These are phyloP conservation scores for Aspergillus fructus DNA, from an alignment of 2,329 filamentous ascomycete genomes.

Conservation along the genomic window DNA sequence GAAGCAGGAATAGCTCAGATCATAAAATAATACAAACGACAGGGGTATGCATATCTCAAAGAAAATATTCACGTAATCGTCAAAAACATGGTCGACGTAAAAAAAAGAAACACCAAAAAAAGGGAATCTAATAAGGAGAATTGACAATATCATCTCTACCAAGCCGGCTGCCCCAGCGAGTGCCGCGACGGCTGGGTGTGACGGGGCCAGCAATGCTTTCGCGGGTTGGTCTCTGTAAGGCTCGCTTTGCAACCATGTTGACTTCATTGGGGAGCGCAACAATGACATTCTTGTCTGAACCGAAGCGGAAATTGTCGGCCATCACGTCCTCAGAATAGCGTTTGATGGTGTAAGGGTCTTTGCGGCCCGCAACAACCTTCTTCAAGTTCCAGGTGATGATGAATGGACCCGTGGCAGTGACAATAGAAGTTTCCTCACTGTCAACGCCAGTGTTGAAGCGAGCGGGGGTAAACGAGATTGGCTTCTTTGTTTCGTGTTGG, in stretches of 20 bases:
- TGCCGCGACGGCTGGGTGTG: constrained; percentile 45
- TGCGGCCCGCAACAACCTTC: constrained; percentile 77
- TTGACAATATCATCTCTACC: constrained; percentile 83
- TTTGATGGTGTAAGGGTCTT: constrained; percentile 94
- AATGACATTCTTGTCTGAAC: constrained; percentile 96
- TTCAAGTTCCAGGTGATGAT: constrained; percentile 95
- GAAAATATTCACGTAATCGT: constrained; percentile 2
- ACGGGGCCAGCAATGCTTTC: constrained; percentile 76
- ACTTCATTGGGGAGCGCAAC: constrained; percentile 96
- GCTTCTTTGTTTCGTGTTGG: constrained; percentile 88
- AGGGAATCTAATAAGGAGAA: constrained; percentile 54
- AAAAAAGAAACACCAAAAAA: constrained; percentile 2
- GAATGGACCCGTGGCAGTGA: constrained; percentile 94
- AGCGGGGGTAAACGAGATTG: constrained; percentile 83
- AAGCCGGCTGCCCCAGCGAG: constrained; percentile 47
- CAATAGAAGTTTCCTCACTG: constrained; percentile 83
- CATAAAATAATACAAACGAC: constrained; percentile 1
- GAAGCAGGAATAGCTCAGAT: background rate
- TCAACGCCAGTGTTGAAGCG: constrained; percentile 90
- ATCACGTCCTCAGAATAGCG: constrained; percentile 93
- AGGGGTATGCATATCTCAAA: constrained; percentile 11
- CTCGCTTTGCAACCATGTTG: constrained; percentile 90
- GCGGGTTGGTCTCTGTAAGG: constrained; percentile 81
- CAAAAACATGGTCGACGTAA: constrained; percentile 3
- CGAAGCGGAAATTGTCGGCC: constrained; percentile 97